Evolutionary conservation across 176 grass and related monocot genomes (phyloP).

Genomic region (Neostapfia colusana): DNA sequence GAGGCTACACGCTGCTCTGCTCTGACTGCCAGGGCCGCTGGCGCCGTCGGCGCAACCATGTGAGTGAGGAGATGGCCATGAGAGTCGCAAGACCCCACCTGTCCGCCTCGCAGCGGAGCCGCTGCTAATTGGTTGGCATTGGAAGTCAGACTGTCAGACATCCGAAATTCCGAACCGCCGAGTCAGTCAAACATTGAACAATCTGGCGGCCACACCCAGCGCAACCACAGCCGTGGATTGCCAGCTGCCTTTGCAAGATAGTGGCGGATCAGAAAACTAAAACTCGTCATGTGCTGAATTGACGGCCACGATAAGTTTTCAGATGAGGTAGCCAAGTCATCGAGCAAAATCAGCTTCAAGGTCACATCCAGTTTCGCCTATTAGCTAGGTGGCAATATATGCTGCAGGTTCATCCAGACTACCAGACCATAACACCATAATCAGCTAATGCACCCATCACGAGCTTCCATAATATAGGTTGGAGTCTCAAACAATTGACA

Average conservation of each 20-base stretch:
- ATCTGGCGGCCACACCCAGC: background rate
- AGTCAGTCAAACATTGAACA: too few relatives aligned
- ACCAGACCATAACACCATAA: background rate
- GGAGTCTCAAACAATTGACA: background rate
- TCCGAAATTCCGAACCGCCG: background rate
- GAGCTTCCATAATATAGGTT: background rate
- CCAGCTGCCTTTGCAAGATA: background rate
- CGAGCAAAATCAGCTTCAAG: background rate
- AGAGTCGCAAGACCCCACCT: background rate
- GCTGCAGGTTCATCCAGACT: background rate
- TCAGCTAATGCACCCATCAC: background rate
- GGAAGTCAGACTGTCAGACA: background rate
- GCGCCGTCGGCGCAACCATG: background rate
- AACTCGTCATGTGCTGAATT: background rate
- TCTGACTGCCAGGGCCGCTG: background rate
- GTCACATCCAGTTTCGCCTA: too few relatives aligned
- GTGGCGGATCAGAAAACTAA: background rate
- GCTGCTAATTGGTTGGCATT: background rate
- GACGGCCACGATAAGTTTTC: background rate
- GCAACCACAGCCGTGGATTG: background rate
- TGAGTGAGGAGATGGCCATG: background rate
- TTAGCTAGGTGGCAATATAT: background rate
- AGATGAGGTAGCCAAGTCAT: too few relatives aligned
- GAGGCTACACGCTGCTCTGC: background rate
- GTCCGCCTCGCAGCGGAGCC: background rate